Evolutionary conservation across 352 stramenopile genomes (phyloP), one percentile per base, ranked within the genome.

Genomic region (Poterioochromonas sp.): DNA sequence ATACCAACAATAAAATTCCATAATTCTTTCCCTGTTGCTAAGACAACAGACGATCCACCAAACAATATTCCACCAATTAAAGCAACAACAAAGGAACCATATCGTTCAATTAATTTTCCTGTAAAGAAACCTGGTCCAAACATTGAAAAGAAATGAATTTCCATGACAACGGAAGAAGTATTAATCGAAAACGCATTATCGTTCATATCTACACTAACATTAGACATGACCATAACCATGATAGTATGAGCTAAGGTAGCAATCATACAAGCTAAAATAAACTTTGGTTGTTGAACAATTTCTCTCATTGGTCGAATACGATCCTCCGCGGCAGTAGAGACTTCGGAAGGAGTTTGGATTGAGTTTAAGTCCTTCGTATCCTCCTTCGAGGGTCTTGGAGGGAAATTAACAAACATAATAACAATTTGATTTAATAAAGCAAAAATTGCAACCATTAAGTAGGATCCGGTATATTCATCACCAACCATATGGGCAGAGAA

Each of bases 171-270:
- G 0, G 71, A 64, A 8, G 79, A 71, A 0, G 5, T 44, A 34
- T 26, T 15, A 54, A 79, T 80, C 0, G 37, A 49, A 74, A 64
- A 80, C 15, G 2, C 70, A 20, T 79, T 34, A 44, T 49, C 43
- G 29, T 65, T 34, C 73, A 81, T 80, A 0, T 65, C 71, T 8
- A 81, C 11, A 5, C 73, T 58, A 1, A 79, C 29, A 43, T 78
- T 78, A 8, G 39, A 74, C 79, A 81, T 81, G 40, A 81, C 32
- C 71, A 63, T 65, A 32, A 81, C 60, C 79, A 81, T 81, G n/a
- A 79, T 44, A 26, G 79, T 80, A 39, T 81, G 79, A n/a, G 79
- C 79, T 22, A 81, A 34, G 0, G 73, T 76, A 2, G 79, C 79
- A 47, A 79, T 39, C 26, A 12, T 53, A 26, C 76, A 78, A 20